phyloP scores from a whole-genome alignment of 768 basidiomycete genomes.

The Bullera alba region DNA sequence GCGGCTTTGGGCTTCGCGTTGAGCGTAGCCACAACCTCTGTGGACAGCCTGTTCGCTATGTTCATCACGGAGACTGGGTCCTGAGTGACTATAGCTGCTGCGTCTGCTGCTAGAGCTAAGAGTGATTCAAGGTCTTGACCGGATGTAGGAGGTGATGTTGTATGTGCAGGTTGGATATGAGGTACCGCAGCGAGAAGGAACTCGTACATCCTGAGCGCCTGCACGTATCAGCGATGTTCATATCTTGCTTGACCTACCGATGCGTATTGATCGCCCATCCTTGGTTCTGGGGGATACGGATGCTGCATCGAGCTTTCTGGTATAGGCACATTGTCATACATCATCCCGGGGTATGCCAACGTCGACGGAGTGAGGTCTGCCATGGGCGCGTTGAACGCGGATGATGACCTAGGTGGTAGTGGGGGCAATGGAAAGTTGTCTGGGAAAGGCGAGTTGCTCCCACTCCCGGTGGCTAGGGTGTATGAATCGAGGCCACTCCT shows the following conservation, averaged over 20 bases:
- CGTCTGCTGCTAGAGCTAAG: no score
- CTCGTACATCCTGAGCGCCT: constrained; percentile 18
- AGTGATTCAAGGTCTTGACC: no score
- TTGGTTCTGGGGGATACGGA: neutral
- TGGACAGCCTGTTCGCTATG: no score
- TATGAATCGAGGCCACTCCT: no score
- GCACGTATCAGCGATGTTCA: neutral
- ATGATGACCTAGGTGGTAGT: neutral
- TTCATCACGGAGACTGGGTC: no score
- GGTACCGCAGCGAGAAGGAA: constrained; percentile 13
- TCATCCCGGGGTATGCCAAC: neutral
- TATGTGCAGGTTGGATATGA: constrained; percentile 10
- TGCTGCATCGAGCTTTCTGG: neutral
- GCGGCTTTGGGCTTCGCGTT: neutral
- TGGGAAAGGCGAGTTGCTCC: no score
- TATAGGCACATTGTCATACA: neutral
- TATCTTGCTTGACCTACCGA: neutral
- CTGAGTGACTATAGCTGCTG: no score
- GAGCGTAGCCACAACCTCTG: no score
- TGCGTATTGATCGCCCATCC: neutral
- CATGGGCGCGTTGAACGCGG: neutral
- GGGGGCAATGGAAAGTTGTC: neutral
- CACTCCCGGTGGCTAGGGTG: neutral
- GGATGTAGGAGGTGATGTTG: no score
- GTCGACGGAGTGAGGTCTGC: neutral